A percentile compares a stretch with the other conserved stretches of the same genome.
Conservation (phyloP, 352 stramenopile genomes). For the Thraustochytrium striatum region DNA sequence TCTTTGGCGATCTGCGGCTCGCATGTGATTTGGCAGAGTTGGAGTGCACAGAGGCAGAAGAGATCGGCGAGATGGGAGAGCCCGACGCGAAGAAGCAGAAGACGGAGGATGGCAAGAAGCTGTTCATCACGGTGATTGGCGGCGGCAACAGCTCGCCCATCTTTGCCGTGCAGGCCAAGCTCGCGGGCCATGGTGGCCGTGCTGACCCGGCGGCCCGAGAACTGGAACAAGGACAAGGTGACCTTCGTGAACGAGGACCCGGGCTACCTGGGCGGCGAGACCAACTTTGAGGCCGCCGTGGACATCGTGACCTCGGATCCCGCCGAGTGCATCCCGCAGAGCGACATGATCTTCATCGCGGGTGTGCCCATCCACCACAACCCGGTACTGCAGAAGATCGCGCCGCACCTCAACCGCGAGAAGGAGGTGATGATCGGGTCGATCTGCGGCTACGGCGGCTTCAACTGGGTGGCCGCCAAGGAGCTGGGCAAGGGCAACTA, state of each 20-base stretch:
- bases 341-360: constrained; percentile 48
- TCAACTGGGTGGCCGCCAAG: constrained; percentile 46
- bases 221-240: constrained; percentile 45
- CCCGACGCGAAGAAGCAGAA: no score
- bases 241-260: constrained; percentile 48
- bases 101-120: neutral
- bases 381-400: constrained; percentile 4
- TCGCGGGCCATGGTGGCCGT: constrained; percentile 46
- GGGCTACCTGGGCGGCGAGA: constrained; percentile 39
- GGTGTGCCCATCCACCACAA: constrained; percentile 49
- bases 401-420: constrained; percentile 29
- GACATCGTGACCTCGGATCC: constrained; percentile 32
- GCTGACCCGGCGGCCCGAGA: constrained; percentile 38
- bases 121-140: constrained; percentile 48
- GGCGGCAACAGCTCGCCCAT: constrained; percentile 48
- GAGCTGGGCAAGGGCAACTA: constrained; percentile 48
- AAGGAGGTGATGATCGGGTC: constrained; percentile 33
- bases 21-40: no score
- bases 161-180: constrained; percentile 40
- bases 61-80: no score
- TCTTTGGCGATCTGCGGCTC: no score
- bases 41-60: no score
- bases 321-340: constrained; percentile 47
- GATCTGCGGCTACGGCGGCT: constrained; percentile 47
- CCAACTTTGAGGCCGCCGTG: constrained; percentile 44